Evolutionary conservation across 768 basidiomycete genomes (phyloP).

Genomic region (Grammothele lineata): DNA sequence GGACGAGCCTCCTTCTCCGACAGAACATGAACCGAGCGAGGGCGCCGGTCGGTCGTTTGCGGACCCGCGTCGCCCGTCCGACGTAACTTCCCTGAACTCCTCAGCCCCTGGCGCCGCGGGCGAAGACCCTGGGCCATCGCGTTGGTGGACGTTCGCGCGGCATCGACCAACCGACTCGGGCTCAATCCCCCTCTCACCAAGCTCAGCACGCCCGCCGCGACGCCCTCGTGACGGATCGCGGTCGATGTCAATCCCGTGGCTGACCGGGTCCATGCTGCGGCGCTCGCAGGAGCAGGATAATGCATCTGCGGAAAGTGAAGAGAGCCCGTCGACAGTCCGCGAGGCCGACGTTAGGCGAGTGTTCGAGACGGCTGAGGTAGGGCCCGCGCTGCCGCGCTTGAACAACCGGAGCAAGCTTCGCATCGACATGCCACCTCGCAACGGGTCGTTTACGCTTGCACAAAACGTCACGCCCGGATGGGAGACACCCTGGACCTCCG

Average conservation of each 20-base stretch:
- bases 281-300: constrained; percentile 24
- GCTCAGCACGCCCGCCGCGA: constrained; percentile 8
- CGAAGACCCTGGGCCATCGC: constrained; percentile 31
- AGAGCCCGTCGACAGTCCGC: constrained; percentile 6
- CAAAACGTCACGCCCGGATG: constrained; percentile 59
- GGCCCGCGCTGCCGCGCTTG: no score
- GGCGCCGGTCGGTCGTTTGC: constrained; percentile 23
- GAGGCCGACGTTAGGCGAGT: no score
- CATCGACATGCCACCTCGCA: constrained; percentile 31
- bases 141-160: constrained; percentile 75
- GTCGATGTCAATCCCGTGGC: constrained; percentile 49
- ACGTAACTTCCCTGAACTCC: constrained; percentile 51
- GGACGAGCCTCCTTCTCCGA: constrained; percentile 78
- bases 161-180: constrained; percentile 37
- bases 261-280: constrained; percentile 34
- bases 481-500: constrained; percentile 65
- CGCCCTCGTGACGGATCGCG: constrained; percentile 18
- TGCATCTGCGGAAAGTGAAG: constrained; percentile 22
- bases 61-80: constrained; percentile 43
- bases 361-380: no score
- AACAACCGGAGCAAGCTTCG: constrained; percentile 18
- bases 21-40: constrained; percentile 37
- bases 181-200: constrained; percentile 14
- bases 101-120: constrained; percentile 32
- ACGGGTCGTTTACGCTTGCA: constrained; percentile 43